Evolutionary conservation across 2,329 filamentous ascomycete species (phyloP), one percentile per base, ranked within the genome.

Genomic region (Coleophoma eucalyptorum): DNA sequence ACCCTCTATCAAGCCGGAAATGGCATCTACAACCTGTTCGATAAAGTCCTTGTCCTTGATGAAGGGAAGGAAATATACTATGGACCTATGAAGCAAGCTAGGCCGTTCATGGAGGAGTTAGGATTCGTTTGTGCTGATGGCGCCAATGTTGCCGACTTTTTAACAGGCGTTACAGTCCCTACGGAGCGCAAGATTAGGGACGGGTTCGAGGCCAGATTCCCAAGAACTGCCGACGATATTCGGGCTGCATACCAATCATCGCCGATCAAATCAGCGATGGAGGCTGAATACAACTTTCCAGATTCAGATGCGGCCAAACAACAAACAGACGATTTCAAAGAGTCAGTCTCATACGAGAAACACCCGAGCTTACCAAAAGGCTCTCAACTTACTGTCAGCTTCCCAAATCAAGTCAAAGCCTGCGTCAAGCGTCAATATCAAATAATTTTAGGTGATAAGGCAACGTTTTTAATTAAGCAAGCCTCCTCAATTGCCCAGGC

Each of bases 1-100:
- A 85, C 83, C 0, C 71, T 87, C 0, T 89, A 89, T 62, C 86
- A 89, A 61, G 85, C 86, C 3, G 82, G 83, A 5, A 86, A 89
- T 50, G 81, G 78, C 20, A 87, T 89, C 52, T 87, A 86, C 62
- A 72, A 86, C 21, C 73, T 84, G 0, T 88, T 89, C 62, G 84
- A 89, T 63, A 89, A 88, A 61, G 83, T 87, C 0, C 71, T 88
- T 0, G 77, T 89, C 8, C 73, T 89, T 3, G 83, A 88, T 43
- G 77, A 81, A 51, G 85, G 85, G 43, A 80, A 82, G 54, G 66
- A 88, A 57, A 75, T 87, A 43, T 89, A 78, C 68, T 87, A 85
- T 55, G 85, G 85, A 0, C 76, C 83, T 0, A 69, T 74, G 56
- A 66, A 73, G 5, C 71, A 83, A 53, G 85, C 85, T 0, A 68